phyloP scores from a whole-genome alignment of 2,329 filamentous ascomycete genomes.

The Alternaria angustiovoidea region DNA sequence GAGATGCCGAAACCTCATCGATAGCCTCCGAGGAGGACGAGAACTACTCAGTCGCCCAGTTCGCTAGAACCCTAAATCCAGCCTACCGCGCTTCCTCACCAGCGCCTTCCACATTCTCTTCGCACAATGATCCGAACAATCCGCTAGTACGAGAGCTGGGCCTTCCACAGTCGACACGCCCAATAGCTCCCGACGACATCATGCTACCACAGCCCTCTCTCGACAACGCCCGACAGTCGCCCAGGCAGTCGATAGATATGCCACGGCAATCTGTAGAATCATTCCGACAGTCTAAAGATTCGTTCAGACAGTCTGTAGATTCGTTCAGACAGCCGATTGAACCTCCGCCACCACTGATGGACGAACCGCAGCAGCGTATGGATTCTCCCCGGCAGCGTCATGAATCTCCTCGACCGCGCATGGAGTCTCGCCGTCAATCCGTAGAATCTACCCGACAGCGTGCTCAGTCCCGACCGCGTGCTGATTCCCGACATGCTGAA shows the following conservation, averaged over 20 bases:
- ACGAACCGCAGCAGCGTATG: slow-evolving; percentile 2
- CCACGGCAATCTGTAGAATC: slow-evolving; percentile 9
- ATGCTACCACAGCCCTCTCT: slow-evolving; percentile 29
- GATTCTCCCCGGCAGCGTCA: background rate
- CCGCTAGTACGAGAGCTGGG: slow-evolving; percentile 74
- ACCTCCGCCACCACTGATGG: slow-evolving; percentile 3
- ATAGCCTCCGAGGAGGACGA: slow-evolving; percentile 88
- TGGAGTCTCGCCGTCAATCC: slow-evolving; percentile 6
- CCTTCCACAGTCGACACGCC: slow-evolving; percentile 54
- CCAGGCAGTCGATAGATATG: slow-evolving; percentile 8
- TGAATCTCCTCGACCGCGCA: background rate
- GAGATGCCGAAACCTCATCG: slow-evolving; percentile 83
- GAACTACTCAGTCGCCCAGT: slow-evolving; percentile 92
- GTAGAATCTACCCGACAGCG: slow-evolving; percentile 7
- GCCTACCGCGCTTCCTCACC: slow-evolving; percentile 96
- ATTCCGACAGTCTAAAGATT: slow-evolving; percentile 3
- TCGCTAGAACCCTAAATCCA: slow-evolving; percentile 93
- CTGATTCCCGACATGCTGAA: background rate
- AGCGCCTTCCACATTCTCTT: slow-evolving; percentile 90
- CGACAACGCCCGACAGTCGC: background rate
- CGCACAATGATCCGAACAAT: slow-evolving; percentile 86
- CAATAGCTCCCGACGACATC: slow-evolving; percentile 39
- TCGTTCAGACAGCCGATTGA: slow-evolving; percentile 5
- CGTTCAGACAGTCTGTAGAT: background rate
- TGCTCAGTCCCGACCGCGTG: background rate